phyloP scores from a whole-genome alignment of 139 green algal genomes.

The Coccomyxa sp. region DNA sequence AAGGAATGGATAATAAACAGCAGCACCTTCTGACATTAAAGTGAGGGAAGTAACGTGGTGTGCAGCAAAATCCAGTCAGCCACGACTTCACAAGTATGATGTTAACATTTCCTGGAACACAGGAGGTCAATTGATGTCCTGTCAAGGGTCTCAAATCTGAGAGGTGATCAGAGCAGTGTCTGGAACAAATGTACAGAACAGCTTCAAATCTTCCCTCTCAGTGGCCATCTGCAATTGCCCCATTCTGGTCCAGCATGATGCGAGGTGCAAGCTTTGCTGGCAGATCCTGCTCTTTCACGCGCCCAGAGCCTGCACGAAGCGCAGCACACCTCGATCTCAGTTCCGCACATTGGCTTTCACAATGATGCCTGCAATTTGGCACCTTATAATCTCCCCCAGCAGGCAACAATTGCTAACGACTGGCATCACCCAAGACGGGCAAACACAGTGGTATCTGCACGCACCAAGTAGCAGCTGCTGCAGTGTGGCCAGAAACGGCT shows the following conservation, averaged over 20 bases:
- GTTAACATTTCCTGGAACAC: too few relatives aligned
- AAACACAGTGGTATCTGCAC: not conserved
- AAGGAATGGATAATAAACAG: too few relatives aligned
- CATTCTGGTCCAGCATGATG: not conserved
- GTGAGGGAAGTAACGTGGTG: too few relatives aligned
- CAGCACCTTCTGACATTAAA: too few relatives aligned
- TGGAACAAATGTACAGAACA: too few relatives aligned
- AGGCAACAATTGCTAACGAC: not conserved
- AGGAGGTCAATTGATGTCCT: too few relatives aligned
- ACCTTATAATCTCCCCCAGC: not conserved
- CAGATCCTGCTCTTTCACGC: not conserved
- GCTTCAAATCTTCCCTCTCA: too few relatives aligned
- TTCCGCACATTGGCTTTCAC: not conserved
- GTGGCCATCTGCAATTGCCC: not conserved
- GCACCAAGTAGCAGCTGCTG: slow-evolving; percentile 13
- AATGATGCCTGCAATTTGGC: not conserved
- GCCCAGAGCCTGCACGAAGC: not conserved
- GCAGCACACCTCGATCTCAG: not conserved
- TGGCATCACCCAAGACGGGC: not conserved
- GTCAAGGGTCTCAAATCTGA: too few relatives aligned
- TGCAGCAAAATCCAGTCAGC: too few relatives aligned
- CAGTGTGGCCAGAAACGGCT: not conserved
- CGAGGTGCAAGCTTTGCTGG: not conserved
- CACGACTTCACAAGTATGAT: too few relatives aligned
- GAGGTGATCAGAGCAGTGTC: too few relatives aligned